Conservation (phyloP, 257 asterid species). For the Solanum verrucosum region DNA sequence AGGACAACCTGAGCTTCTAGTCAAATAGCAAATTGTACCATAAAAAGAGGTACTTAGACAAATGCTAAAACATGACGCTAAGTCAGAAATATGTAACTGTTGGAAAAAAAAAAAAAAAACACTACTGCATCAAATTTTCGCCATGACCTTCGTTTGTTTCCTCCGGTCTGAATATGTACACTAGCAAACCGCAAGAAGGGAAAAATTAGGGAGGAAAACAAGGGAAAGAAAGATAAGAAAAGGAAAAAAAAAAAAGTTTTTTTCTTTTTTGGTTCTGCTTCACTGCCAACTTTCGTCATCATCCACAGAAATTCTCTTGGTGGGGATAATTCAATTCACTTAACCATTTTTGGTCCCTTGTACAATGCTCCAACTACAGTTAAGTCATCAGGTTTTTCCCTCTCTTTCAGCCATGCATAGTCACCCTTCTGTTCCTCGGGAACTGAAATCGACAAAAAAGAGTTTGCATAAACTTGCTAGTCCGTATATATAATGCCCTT, state of each 20-base stretch:
- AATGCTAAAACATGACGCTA: neutral
- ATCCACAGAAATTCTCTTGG: neutral
- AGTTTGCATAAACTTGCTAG: neutral
- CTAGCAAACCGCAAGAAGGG: neutral
- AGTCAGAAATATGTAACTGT: neutral
- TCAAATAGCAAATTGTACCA: neutral
- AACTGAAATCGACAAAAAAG: neutral
- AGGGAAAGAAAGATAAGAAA: neutral
- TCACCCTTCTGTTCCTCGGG: slow-evolving; percentile 28
- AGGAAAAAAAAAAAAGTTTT: too few species aligned
- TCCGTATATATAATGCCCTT: neutral
- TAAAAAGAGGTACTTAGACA: neutral
- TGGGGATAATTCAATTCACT: slow-evolving; percentile 7
- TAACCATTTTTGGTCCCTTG: slow-evolving; percentile 54
- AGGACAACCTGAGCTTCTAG: neutral
- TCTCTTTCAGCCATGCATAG: slow-evolving; percentile 73
- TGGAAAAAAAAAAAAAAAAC: rapidly evolving
- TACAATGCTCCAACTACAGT: slow-evolving; percentile 43
- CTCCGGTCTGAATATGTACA: slow-evolving; percentile 7
- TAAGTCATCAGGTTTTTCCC: slow-evolving; percentile 63
- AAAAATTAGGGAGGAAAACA: neutral
- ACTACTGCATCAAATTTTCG: neutral
- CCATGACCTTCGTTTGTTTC: neutral
- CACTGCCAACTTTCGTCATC: neutral
- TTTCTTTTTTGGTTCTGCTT: neutral